These are phyloP conservation scores for Gelatoporia subvermispora DNA, from an alignment of 768 basidiomycete genomes.

Conservation along the genomic window DNA sequence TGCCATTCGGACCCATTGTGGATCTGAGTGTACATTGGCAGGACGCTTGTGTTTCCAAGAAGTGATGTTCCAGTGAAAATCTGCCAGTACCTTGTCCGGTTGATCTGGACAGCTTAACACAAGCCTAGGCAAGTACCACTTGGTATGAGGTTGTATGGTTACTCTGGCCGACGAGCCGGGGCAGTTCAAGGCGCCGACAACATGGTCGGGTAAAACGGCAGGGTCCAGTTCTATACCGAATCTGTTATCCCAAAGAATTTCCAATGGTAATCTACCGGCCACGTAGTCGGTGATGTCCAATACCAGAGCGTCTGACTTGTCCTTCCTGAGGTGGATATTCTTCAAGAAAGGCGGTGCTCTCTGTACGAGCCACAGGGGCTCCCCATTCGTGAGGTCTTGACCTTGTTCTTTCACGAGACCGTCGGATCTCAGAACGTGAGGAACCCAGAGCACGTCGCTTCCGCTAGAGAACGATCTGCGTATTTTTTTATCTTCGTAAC, in stretches of 20 bases:
- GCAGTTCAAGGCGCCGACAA: slow-evolving; percentile 26
- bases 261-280: slow-evolving; percentile 17
- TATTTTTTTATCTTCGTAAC: neutral
- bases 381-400: slow-evolving; percentile 1
- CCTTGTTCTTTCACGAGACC: slow-evolving; percentile 12
- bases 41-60: no score
- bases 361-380: slow-evolving; percentile 50
- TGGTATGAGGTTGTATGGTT: slow-evolving; percentile 32
- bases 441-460: slow-evolving; percentile 60
- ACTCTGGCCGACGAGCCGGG: slow-evolving; percentile 20
- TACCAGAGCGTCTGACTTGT: slow-evolving; percentile 24
- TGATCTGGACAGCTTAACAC: slow-evolving; percentile 15
- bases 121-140: slow-evolving; percentile 48
- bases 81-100: neutral
- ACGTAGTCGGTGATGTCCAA: slow-evolving; percentile 40
- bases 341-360: slow-evolving; percentile 44
- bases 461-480: slow-evolving; percentile 47
- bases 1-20: no score
- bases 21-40: no score
- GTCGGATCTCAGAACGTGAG: slow-evolving; percentile 34
- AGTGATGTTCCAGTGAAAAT: slow-evolving; percentile 1
- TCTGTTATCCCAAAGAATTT: slow-evolving; percentile 61
- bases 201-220: slow-evolving; percentile 33
- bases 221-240: slow-evolving; percentile 51
- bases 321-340: slow-evolving; percentile 18